Evolutionary conservation across 805 yeast species (phyloP).

Genomic region (Saccharomycopsis capsularis): DNA sequence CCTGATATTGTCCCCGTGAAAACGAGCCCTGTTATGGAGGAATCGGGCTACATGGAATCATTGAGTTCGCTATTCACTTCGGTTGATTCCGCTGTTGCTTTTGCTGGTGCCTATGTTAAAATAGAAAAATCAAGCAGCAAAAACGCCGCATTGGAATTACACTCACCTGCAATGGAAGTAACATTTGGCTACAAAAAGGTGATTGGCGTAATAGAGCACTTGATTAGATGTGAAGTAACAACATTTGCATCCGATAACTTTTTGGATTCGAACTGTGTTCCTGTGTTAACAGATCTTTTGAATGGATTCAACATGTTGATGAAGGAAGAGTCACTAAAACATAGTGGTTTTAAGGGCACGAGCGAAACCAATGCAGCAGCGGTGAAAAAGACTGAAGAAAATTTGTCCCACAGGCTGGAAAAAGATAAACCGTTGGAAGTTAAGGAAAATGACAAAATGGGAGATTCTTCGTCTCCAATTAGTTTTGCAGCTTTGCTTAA

Average conservation of each 20-base stretch:
- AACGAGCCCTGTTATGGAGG: slow-evolving; percentile 2
- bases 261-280: slow-evolving; percentile 68
- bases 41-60: slow-evolving; percentile 18
- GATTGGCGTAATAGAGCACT: slow-evolving; percentile 35
- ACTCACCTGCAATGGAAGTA: slow-evolving; percentile 68
- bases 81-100: slow-evolving; percentile 46
- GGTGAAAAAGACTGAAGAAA: background rate
- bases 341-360: slow-evolving; percentile 17
- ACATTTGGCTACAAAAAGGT: slow-evolving; percentile 46
- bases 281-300: slow-evolving; percentile 58
- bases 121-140: slow-evolving; percentile 24
- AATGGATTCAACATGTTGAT: slow-evolving; percentile 44
- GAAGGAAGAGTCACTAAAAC: slow-evolving; percentile 25
- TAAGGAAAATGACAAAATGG: slow-evolving; percentile 35
- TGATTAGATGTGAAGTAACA: slow-evolving; percentile 43
- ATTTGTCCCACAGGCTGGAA: no score
- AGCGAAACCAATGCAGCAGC: background rate
- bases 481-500: slow-evolving; percentile 42
- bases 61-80: slow-evolving; percentile 26
- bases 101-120: slow-evolving; percentile 63
- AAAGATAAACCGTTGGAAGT: no score
- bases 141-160: slow-evolving; percentile 50
- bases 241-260: slow-evolving; percentile 69
- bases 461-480: slow-evolving; percentile 11
- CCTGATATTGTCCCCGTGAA: slow-evolving; percentile 1